Conservation (phyloP, 2,329 filamentous ascomycete species). For the Malbranchea zuffiana region DNA sequence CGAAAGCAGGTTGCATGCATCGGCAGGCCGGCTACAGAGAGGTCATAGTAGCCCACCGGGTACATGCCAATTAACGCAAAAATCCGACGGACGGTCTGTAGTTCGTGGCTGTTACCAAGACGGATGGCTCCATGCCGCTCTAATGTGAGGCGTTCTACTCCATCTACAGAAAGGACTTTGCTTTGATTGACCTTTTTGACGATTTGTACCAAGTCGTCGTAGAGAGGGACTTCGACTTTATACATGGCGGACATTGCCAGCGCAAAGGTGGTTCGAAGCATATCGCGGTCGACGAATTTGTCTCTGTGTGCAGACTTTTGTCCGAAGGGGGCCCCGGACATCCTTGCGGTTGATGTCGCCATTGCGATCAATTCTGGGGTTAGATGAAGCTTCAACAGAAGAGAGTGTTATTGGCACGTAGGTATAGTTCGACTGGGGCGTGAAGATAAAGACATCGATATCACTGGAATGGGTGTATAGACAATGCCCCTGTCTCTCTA, state of each 20-base stretch:
- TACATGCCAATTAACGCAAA: slow-evolving; percentile 41
- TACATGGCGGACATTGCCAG: slow-evolving; percentile 29
- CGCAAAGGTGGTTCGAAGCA: slow-evolving; percentile 23
- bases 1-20: slow-evolving; percentile 45
- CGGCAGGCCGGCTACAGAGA: slow-evolving; percentile 38
- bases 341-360: neutral
- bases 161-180: slow-evolving; percentile 14
- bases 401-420: neutral
- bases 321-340: neutral
- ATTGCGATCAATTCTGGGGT: neutral
- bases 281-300: slow-evolving; percentile 14
- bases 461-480: neutral
- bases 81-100: slow-evolving; percentile 35
- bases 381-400: neutral
- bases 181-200: slow-evolving; percentile 22
- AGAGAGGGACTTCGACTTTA: slow-evolving; percentile 25
- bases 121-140: slow-evolving; percentile 42
- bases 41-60: slow-evolving; percentile 44
- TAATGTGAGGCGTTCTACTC: slow-evolving; percentile 20
- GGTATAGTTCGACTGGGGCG: neutral
- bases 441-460: neutral
- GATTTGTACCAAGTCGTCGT: slow-evolving; percentile 24
- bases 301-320: neutral
- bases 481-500: neutral
- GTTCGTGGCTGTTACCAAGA: slow-evolving; percentile 37